Conservation (phyloP, 805 yeast species). For the Yarrowia bubula region DNA sequence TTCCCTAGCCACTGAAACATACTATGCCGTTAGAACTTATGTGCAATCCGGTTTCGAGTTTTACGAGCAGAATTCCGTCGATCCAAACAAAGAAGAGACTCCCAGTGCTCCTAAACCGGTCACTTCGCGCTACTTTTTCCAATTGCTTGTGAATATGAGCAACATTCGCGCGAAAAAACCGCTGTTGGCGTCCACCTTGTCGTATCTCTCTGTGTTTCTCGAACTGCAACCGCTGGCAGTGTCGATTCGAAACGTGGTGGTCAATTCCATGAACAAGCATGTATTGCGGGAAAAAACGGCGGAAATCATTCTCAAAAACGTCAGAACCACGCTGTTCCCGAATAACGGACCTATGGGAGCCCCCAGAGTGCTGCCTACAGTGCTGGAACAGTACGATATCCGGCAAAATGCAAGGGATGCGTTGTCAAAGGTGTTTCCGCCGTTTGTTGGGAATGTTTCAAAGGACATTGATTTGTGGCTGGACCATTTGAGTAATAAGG, state of each 20-base stretch:
- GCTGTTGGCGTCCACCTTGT: neutral
- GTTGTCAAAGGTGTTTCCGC: conserved; percentile 32
- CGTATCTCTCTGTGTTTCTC: conserved; percentile 24
- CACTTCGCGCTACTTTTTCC: neutral
- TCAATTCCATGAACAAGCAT: conserved; percentile 25
- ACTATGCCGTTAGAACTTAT: neutral
- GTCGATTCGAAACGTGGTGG: conserved; percentile 29
- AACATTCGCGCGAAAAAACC: conserved; percentile 7
- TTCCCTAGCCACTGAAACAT: neutral
- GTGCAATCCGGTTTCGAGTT: neutral
- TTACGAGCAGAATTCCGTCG: neutral
- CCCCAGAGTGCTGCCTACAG: conserved; percentile 45
- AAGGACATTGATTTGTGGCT: conserved; percentile 33
- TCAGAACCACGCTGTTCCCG: conserved; percentile 48
- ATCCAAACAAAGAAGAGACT: neutral
- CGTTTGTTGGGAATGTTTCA: conserved; percentile 26
- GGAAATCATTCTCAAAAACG: conserved; percentile 34
- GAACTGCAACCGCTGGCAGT: conserved; percentile 29
- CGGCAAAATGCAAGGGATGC: conserved; percentile 29
- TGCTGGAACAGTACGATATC: conserved; percentile 41
- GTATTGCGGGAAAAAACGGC: conserved; percentile 30
- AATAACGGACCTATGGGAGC: conserved; percentile 52
- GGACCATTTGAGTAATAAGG: conserved; percentile 34
- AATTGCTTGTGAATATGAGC: conserved; percentile 5
- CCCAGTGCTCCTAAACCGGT: neutral